These are phyloP conservation scores for Collybia mongolica DNA, from an alignment of 768 basidiomycete genomes.

Conservation along the genomic window DNA sequence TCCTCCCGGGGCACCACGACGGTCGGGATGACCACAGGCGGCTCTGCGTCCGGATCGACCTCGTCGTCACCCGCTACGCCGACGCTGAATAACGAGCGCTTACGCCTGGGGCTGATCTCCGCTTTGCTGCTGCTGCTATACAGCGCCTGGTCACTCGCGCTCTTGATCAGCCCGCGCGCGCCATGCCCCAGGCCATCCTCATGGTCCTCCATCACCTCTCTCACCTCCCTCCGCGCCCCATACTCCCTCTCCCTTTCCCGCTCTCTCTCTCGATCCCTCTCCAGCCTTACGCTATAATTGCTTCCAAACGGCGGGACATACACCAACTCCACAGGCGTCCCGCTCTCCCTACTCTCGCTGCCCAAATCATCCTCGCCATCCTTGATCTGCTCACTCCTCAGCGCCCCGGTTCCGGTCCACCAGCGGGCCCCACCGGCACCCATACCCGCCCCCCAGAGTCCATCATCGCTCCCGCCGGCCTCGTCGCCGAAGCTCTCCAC, in stretches of 20 bases:
- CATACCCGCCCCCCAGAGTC: conserved; percentile 5
- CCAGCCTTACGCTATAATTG: conserved; percentile 27
- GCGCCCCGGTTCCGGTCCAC: conserved; percentile 15
- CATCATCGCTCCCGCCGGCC: conserved; percentile 30
- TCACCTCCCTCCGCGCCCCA: conserved; percentile 17
- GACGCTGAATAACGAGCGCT: conserved; percentile 15
- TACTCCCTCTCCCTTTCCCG: conserved; percentile 18
- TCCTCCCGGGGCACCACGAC: conserved; percentile 24
- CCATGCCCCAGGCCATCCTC: conserved; percentile 20
- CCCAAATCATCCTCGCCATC: conserved; percentile 21
- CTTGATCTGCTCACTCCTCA: conserved; percentile 13
- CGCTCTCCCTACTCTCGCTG: conserved; percentile 26
- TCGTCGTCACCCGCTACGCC: conserved; percentile 13
- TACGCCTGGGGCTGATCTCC: neutral
- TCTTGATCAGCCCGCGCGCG: no score
- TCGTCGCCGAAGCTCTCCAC: conserved; percentile 49
- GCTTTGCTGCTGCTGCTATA: neutral
- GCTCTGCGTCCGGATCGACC: conserved; percentile 9
- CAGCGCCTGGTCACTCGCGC: conserved; percentile 11
- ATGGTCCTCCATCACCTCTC: conserved; percentile 21
- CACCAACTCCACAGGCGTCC: conserved; percentile 64
- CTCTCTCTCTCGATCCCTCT: conserved; percentile 14
- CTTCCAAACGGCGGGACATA: conserved; percentile 58
- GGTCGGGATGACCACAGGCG: conserved; percentile 12
- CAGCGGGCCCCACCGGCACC: conserved; percentile 13